These are phyloP conservation scores for Salvia miltiorrhiza DNA, from an alignment of 257 asterid genomes.

Conservation along the genomic window DNA sequence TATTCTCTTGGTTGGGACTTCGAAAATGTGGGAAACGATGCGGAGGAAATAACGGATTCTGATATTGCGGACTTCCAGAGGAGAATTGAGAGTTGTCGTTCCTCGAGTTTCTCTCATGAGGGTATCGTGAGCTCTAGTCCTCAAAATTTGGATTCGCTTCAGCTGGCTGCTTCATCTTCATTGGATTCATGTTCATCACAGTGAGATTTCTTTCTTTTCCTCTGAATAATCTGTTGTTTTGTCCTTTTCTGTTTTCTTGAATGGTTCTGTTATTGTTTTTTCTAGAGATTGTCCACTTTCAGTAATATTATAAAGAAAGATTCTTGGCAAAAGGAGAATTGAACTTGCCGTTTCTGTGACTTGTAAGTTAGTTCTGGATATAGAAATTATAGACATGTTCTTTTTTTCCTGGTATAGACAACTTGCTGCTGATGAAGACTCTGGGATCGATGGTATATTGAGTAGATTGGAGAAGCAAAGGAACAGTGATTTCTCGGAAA, in stretches of 20 bases:
- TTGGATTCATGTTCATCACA: conserved; percentile 40
- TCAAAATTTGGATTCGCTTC: conserved; percentile 27
- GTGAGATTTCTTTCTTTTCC: conserved; percentile 48
- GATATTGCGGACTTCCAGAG: conserved; percentile 47
- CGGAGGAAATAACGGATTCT: conserved; percentile 27
- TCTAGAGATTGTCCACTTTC: background rate
- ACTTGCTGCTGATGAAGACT: conserved; percentile 40
- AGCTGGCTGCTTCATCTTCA: conserved; percentile 37
- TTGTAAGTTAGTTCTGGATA: background rate
- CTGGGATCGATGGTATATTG: conserved; percentile 73
- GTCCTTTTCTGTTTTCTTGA: background rate
- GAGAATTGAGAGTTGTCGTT: conserved; percentile 41
- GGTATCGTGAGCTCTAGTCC: conserved; percentile 11
- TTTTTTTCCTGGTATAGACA: conserved; percentile 44
- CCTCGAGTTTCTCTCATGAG: conserved; percentile 27
- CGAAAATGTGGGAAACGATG: too few relatives aligned
- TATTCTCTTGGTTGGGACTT: conserved; percentile 82
- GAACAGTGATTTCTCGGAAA: conserved; percentile 41
- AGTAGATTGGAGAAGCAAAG: conserved; percentile 79
- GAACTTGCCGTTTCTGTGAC: background rate
- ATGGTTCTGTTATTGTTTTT: conserved; percentile 4
- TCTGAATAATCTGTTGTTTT: background rate
- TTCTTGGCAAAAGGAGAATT: too few relatives aligned
- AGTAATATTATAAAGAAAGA: too few relatives aligned
- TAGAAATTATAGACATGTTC: background rate